Evolutionary conservation across 2,329 filamentous ascomycete species (phyloP), one percentile per base, ranked within the genome.

Genomic region (Ceratocystis cacaofunesta): DNA sequence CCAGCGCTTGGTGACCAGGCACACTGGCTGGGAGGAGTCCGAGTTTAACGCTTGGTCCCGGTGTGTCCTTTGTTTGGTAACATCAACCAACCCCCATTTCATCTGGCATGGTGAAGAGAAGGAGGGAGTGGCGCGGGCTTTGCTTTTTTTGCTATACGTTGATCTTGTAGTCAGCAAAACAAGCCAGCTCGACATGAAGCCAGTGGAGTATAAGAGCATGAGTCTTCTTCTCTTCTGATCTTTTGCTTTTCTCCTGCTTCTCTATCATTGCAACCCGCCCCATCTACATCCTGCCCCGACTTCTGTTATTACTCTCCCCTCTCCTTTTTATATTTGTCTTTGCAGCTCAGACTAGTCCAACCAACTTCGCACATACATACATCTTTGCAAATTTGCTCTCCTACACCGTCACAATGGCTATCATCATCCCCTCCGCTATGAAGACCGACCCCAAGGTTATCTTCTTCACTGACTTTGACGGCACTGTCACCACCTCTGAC

Each of bases 401-500:
- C 43, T 52, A 30, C 58, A 63, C 61, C 65, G 52, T 64, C 63
- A 67, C 41, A 48, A 67, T 67, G 66, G 63, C 66, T 30, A 65
- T 67, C 52, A 64, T 46, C 22, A 52, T 68, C 50, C 66, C 66
- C 50, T 64, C 66, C 44, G 65, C 67, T 15, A 68, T 86, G 74
- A 78, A 78, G 71, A 85, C 80, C 66, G 85, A 88, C 74, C 92
- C 92, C 63, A 88, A 90, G 77, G 89, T 90, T 79, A 92, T 99
- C 79, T 96, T 99, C 83, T 97, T 97, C 80, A 96, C 92, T 70
- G 94, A 99, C 78, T 97, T 97, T 74, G 94, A 99, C 76, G 94
- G 94, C 72, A 97, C 92, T 64, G 92, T 96, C 74, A 96, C 92
- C 61, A 81, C 80, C 65, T 78, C 82, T 71, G 84, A 86, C 76